Evolutionary conservation across 345 rosid genomes (phyloP), one percentile per base, ranked within the genome.

Genomic region (Pistacia atlantica): DNA sequence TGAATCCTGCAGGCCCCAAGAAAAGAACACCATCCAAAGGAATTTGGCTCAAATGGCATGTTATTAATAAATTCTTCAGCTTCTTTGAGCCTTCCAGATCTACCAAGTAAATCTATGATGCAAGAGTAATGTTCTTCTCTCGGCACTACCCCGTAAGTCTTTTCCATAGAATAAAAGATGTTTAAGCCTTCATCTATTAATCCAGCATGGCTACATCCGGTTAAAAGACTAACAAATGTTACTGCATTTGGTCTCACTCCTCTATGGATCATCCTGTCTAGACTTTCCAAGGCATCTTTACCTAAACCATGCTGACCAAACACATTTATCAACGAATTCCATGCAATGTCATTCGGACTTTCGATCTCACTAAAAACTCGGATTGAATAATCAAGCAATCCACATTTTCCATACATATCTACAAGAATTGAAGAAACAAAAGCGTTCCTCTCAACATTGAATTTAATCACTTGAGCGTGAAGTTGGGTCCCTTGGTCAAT

Each of bases 11-110:
- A 69, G 25, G 73, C 73, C 60, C 61, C 73, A 8, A 69, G 45
- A 33, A 69, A 69, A 33, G 73, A 69, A 69, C 73, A 69, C 73
- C 73, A 69, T 69, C 73, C 73, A 12, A 69, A 69, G 28, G 73
- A 59, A 69, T 69, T 69, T 28, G 61, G 73, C 38, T 52, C 73
- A 51, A 52, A 51, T 13, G 73, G 73, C 73, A 69, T 69, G 61
- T 54, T 69, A 8, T 28, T 52, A 52, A 69, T 69, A 51, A 69
- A 69, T 31, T 69, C 60, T 52, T 69, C 73, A 51, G 59, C 73
- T 51, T 69, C 73, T 14, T 69, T 17, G 28, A 69, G 73, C 73
- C 45, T 69, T 69, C 73, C 73, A 69, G 73, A 51, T 25, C 60
- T 45, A 2, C 59, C 61, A 69, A 69, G 72, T 33, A 69, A 69